Evolutionary conservation across 2,329 filamentous ascomycete genomes (phyloP).

Genomic region (Nemania sp.): DNA sequence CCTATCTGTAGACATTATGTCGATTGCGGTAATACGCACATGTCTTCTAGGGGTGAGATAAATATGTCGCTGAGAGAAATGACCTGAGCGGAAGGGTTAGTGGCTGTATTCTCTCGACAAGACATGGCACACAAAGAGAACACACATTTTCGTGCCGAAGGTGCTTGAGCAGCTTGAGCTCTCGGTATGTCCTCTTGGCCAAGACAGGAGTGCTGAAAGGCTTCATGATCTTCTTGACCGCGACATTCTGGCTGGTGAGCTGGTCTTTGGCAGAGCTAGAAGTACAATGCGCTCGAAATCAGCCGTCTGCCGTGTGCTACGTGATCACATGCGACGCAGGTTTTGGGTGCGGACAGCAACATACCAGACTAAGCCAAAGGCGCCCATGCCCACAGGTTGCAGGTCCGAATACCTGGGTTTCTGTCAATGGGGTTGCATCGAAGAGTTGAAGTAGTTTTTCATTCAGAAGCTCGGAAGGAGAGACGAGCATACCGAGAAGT

Average conservation of each 20-base stretch:
- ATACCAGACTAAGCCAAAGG: constrained; percentile 97
- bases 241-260: constrained; percentile 94
- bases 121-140: constrained; percentile 23
- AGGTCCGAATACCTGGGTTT: constrained; percentile 85
- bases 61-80: constrained; percentile 99
- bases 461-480: constrained; percentile 1
- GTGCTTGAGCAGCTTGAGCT: constrained; percentile 96
- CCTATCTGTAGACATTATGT: constrained; percentile 23
- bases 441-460: background rate
- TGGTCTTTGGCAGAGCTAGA: constrained; percentile 92
- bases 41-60: constrained; percentile 97
- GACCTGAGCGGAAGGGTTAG: constrained; percentile 58
- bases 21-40: constrained; percentile 61
- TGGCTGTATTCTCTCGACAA: constrained; percentile 14
- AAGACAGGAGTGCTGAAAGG: constrained; percentile 99
- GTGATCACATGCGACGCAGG: background rate
- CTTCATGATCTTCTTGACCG: constrained; percentile 99
- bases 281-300: background rate
- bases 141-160: constrained; percentile 92
- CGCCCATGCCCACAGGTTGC: constrained; percentile 98
- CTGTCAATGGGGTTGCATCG: constrained; percentile 15
- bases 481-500: constrained; percentile 76
- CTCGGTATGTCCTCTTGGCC: constrained; percentile 95
- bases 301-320: background rate
- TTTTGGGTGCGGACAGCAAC: constrained; percentile 38